Conservation (phyloP, 202 grass and related monocot species). For the Schoenoplectus triqueter region DNA sequence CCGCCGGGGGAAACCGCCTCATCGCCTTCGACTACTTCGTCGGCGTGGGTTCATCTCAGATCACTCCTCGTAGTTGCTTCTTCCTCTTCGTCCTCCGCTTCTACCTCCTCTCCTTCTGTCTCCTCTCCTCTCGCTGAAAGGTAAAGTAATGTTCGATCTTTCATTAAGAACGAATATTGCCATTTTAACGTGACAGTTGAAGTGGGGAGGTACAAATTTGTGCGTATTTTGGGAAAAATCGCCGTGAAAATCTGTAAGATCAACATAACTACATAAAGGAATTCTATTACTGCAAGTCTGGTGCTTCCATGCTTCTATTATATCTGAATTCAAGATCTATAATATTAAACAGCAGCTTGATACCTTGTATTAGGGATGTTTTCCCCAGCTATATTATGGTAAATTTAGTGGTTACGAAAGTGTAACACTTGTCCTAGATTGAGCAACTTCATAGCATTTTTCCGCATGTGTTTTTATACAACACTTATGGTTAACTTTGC, state of each 20-base stretch:
- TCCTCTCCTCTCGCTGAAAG: constrained; percentile 76
- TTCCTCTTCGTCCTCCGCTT: constrained; percentile 36
- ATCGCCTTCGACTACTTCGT: constrained; percentile 51
- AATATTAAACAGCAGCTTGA: neutral
- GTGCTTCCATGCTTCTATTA: neutral
- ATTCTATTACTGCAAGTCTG: neutral
- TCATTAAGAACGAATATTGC: constrained; percentile 11
- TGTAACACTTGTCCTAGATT: constrained; percentile 32
- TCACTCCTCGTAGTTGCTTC: constrained; percentile 68
- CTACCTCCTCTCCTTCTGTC: constrained; percentile 33
- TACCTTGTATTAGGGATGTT: neutral
- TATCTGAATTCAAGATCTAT: constrained; percentile 2
- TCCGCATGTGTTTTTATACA: neutral
- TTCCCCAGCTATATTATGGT: constrained; percentile 41
- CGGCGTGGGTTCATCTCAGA: constrained; percentile 86
- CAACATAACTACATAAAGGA: neutral
- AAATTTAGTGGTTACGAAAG: constrained; percentile 20
- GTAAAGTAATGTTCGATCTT: constrained; percentile 48
- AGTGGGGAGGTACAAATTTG: neutral
- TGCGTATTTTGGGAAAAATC: neutral
- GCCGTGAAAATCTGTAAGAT: neutral
- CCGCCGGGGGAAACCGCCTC: constrained; percentile 45
- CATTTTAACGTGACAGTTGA: constrained; percentile 21
- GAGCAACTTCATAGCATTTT: neutral
- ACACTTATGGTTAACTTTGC: neutral